Base-by-base conservation (phyloP, 169 alveolate genomes). In the Eimeria necatrix region DNA sequence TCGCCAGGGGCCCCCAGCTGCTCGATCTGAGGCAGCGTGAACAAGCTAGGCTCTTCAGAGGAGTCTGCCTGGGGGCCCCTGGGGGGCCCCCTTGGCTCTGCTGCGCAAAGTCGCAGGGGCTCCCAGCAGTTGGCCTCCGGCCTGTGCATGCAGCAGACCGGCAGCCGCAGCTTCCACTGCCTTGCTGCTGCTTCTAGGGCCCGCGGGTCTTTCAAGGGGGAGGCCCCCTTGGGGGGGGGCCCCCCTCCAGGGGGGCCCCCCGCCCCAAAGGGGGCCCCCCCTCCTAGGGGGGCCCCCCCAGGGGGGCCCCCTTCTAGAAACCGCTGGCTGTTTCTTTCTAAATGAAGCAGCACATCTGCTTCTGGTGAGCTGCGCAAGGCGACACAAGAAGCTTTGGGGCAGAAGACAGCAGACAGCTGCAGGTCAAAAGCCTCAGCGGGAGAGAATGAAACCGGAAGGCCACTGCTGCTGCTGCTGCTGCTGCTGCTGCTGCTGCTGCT, bases 371-470 rank as follows among this genome's bases (percentile, higher is more conserved):
- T 22, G 52, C 90, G 6, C 56, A n/a, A n/a, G 4, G 68, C 51
- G 51, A 53, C 71, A 70, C 90, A 81, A 3, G 90, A 6, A 9
- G 90, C 74, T 22, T 26, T 81, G 8, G 90, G 71, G 26, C 90
- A 81, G 32, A 81, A 81, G 22, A 81, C 53, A 24, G 56, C 90
- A 9, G 52, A 26, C 22, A 81, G 53, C 90, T 81, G 90, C 90
- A 81, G 52, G 52, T 81, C 90, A 81, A 81, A 81, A 32, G 90
- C 90, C 90, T 81, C 90, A 4, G 90, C 73, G 20, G 90, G 90
- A 26, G 90, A 81, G 52, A 53, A 81, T 18, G 90, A 51, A 24
- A 81, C 14, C 68, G 68, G 68, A 0, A 14, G 90, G 4, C 22
- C 90, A 12, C 4, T 26, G 49, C 41, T 51, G 87, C 4, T 51